Evolutionary conservation across 169 alveolate genomes (phyloP), one percentile per base, ranked within the genome.

Genomic region (Eimeria falciformis): DNA sequence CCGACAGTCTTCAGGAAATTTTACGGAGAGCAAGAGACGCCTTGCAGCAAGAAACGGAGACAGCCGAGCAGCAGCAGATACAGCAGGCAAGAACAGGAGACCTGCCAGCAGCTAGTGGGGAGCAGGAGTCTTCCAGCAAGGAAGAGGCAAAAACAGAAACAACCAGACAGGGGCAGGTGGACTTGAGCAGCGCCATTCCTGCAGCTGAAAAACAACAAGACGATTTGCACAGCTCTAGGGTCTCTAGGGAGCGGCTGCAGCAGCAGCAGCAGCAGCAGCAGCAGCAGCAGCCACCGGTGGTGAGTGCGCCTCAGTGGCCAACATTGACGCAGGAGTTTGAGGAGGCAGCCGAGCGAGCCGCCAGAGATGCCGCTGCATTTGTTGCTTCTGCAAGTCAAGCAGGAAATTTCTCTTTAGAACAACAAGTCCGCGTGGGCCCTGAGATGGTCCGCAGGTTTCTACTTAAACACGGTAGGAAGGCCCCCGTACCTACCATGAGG

Each of bases 191-290:
- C 40, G 40, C 40, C 40, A 33, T 33, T 33, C 40, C 40, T 33
- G 40, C 40, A 1, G 40, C 40, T 33, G 40, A 33, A 33, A 33
- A 33, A 33, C 40, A 33, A 33, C 40, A 33, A 33, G 40, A 33
- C 40, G 40, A 33, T 33, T 33, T 2, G 40, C 40, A 2, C 40
- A 33, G 4, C 40, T 33, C 40, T 2, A 33, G 40, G 40, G 40
- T 65, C n/a, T 37, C 27, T 27, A 65, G 29, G 43, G 77, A 37
- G 45, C 25, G 14, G 40, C 25, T 33, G 1, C 40, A 12, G 0
- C 43, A 65, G 40, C 43, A 21, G 40, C 45, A 65, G 45, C 77
- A 65, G 77, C 77, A 65, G 40, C 77, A 65, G 77, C 77, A 65
- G 40, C 77, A 14, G 40, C 77, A 65, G 43, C 77, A 5, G 40